Conservation (phyloP, 768 basidiomycete species). For the Punctularia strigosozonata region DNA sequence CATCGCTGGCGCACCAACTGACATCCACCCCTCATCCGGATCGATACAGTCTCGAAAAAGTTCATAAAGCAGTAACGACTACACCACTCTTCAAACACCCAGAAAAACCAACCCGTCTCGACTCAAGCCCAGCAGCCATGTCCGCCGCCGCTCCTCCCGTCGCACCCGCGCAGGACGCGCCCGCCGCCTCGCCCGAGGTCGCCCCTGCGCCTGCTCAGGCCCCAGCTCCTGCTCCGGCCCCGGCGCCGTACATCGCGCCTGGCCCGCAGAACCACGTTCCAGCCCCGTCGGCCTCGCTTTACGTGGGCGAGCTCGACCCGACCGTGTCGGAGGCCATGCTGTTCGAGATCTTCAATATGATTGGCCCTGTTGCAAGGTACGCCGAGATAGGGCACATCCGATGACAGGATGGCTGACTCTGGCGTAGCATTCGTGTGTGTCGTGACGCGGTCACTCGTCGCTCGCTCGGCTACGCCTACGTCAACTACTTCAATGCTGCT, state of each 20-base stretch:
- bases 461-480: slow-evolving; percentile 98
- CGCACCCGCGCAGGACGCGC: slow-evolving; percentile 18
- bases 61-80: slow-evolving; percentile 91
- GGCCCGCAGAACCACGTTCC: slow-evolving; percentile 37
- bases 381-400: too few species aligned
- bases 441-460: slow-evolving; percentile 99
- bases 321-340: slow-evolving; percentile 99
- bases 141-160: slow-evolving; percentile 23
- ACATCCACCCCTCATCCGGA: slow-evolving; percentile 6
- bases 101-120: slow-evolving; percentile 22
- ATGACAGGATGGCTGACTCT: slow-evolving; percentile 3
- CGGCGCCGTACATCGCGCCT: slow-evolving; percentile 46
- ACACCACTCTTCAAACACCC: slow-evolving; percentile 30
- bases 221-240: slow-evolving; percentile 36
- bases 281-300: slow-evolving; percentile 85
- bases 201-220: slow-evolving; percentile 32
- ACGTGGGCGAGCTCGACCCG: slow-evolving; percentile 97
- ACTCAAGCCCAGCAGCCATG: too few species aligned
- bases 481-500: slow-evolving; percentile 92
- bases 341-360: slow-evolving; percentile 99
- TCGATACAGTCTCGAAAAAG: slow-evolving; percentile 56
- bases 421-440: slow-evolving; percentile 96
- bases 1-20: slow-evolving; percentile 7
- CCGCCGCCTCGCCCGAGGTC: slow-evolving; percentile 35
- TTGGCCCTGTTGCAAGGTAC: slow-evolving; percentile 95